Percentiles rank a stretch among this genome's conserved stretches.
These are phyloP conservation scores for Fusarium gaditjirri DNA, from an alignment of 2,329 filamentous ascomycete species.

Conservation along the genomic window DNA sequence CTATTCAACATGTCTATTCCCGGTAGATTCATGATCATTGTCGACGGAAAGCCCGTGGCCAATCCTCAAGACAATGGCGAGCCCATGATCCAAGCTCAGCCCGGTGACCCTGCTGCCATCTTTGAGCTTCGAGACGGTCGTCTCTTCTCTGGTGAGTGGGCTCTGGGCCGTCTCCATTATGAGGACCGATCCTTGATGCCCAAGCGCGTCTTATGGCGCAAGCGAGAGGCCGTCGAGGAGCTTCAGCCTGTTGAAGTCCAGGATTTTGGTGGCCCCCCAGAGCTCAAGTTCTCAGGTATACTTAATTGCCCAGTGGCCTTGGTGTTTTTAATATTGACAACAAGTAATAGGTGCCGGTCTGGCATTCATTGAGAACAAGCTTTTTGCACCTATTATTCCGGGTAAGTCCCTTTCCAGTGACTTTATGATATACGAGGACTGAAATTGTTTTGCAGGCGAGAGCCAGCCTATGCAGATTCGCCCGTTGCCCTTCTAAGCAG, in stretches of 20 bases:
- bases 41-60: constrained; percentile 9
- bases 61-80: neutral
- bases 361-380: neutral
- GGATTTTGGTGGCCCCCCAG: neutral
- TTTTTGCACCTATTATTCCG: neutral
- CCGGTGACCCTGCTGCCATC: neutral
- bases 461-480: neutral
- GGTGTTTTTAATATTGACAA: neutral
- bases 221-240: fast-evolving
- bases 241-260: neutral
- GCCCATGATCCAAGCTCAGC: neutral
- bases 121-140: constrained; percentile 1
- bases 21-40: constrained; percentile 7
- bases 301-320: fast-evolving
- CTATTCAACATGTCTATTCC: constrained; percentile 1
- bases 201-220: constrained; percentile 13
- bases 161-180: neutral
- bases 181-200: constrained; percentile 16
- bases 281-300: constrained; percentile 17
- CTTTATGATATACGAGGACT: fast-evolving
- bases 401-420: fast-evolving
- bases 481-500: neutral
- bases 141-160: neutral
- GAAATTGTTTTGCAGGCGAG: neutral
- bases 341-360: neutral